These are phyloP conservation scores for Cladosporium velox DNA, from an alignment of 2,329 filamentous ascomycete species.

Conservation along the genomic window DNA sequence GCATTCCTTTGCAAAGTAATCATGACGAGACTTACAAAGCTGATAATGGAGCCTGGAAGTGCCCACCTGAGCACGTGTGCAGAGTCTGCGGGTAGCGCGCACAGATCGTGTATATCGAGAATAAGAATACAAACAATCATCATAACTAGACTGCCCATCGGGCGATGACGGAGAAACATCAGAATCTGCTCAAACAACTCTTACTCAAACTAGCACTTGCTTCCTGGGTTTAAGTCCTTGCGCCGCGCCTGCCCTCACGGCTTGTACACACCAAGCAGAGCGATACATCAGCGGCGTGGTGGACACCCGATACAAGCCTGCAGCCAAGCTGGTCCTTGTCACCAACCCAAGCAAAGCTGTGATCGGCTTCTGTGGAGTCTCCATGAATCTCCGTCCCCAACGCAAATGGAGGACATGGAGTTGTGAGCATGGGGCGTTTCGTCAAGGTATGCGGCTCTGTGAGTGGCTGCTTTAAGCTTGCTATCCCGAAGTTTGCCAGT, in stretches of 20 bases:
- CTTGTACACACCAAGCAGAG: constrained; percentile 12
- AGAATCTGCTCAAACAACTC: constrained; percentile 8
- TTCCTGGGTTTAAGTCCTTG: constrained; percentile 5
- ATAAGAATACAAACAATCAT: constrained; percentile 3
- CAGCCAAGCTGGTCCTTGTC: constrained; percentile 18
- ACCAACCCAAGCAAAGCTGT: constrained; percentile 7
- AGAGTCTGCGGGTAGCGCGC: constrained; percentile 6
- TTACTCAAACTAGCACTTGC: constrained; percentile 10
- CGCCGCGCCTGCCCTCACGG: constrained; percentile 12
- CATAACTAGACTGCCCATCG: background rate
- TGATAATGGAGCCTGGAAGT: background rate
- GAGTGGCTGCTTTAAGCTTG: constrained; percentile 16
- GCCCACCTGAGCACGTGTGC: background rate
- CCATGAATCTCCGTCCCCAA: constrained; percentile 22
- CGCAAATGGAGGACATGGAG: constrained; percentile 20
- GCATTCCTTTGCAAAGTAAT: background rate
- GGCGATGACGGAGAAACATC: constrained; percentile 9
- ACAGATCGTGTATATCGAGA: background rate
- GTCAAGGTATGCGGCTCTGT: constrained; percentile 12
- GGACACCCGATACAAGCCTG: constrained; percentile 22
- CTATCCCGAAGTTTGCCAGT: constrained; percentile 11
- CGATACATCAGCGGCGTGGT: constrained; percentile 18
- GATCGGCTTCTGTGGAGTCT: constrained; percentile 19
- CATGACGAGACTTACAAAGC: constrained; percentile 7
- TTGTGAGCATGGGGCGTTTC: constrained; percentile 13